Base-by-base conservation (phyloP, 2,329 filamentous ascomycete species). In the Passalora sequoiae region DNA sequence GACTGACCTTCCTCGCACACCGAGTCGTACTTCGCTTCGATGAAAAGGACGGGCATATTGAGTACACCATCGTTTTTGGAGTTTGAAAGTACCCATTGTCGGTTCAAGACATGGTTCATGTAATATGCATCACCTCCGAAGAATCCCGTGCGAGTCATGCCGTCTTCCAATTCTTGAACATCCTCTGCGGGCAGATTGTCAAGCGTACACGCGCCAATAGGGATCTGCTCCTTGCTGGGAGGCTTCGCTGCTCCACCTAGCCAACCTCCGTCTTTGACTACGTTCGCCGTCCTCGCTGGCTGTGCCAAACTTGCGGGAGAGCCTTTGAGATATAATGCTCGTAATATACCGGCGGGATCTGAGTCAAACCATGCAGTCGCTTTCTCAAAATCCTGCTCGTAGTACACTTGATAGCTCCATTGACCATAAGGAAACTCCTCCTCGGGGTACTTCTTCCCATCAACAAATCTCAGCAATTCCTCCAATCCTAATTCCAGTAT, bases 371-470 rank as follows among this genome's bases (percentile, higher is more conserved):
- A 47, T 21, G 25, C 17, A 2, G 33, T 47, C 12, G 44, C 44
- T 22, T 42, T 32, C 9, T 42, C 57, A 17, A 60, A 58, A 6
- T 43, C 21, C n/a, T 44, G 45, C 31, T 60, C 56, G 43, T 65
- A 63, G 46, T 51, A 61, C 16, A 41, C 44, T 50, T 58, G 54
- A 51, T 66, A 66, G 3, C 58, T 51, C 48, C 55, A 66, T 38
- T 63, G 63, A 6, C 62, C 64, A 29, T 54, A 58, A 1, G 64
- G 60, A 31, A 64, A 71, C 46, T 71, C 28, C 21, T 67, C 64
- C 16, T 57, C 60, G 1, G 72, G 71, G 47, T 74, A 74, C 7
- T 71, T 38, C 0, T 68, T 63, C 4, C 71, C 64, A 53, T 74
- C 65, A 6, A 69, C 54, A 1, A 60, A 41, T 2, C 60, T 55